Base-by-base conservation (phyloP, 208 protist genomes). In the Wallacemonas sp. region DNA sequence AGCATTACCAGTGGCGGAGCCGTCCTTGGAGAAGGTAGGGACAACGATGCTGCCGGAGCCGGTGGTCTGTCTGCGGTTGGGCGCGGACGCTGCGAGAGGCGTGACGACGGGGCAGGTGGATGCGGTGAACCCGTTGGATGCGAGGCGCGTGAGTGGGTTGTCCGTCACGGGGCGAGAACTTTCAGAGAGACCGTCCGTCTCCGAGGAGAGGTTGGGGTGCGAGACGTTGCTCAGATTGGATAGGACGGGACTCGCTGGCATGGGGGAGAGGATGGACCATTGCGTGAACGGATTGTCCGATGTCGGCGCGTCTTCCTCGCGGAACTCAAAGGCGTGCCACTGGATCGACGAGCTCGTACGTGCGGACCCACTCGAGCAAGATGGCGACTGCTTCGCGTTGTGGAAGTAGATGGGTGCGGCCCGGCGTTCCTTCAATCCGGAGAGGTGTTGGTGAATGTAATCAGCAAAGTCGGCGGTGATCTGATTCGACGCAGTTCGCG, bases 401-500 rank as follows among this genome's bases (percentile, higher is more conserved):
- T 30, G n/a, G 38, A 58, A 58, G n/a, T 21, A 58, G 21, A 58
- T n/a, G 16, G 26, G 30, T 21, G 29, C 19, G 3, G 6, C 6
- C 14, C n/a, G 26, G 3, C 52, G 52, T 3, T 39, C 29, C 30
- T 39, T 33, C 30, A 39, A 2, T 17, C 38, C 52, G 8, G 32
- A 19, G 17, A 58, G 52, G 52, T 58, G 52, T n/a, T 58, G 26
- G 29, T 58, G 52, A 0, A 58, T 58, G 52, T 58, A 58, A 29
- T 58, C 52, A 29, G 52, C 52, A 58, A 58, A 58, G 30, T 58
- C 52, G 14, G 52, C 26, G 26, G n/a, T 58, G 30, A 21, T 21
- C 52, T 43, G 52, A n/a, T 41, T 16, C 17, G 52, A 58, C 19
- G 32, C 12, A 19, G 5, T 21, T 3, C 30, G 52, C 19, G 27